These are phyloP conservation scores for Calonectria pseudoreteaudii DNA, from an alignment of 2,329 filamentous ascomycete species.

Conservation along the genomic window DNA sequence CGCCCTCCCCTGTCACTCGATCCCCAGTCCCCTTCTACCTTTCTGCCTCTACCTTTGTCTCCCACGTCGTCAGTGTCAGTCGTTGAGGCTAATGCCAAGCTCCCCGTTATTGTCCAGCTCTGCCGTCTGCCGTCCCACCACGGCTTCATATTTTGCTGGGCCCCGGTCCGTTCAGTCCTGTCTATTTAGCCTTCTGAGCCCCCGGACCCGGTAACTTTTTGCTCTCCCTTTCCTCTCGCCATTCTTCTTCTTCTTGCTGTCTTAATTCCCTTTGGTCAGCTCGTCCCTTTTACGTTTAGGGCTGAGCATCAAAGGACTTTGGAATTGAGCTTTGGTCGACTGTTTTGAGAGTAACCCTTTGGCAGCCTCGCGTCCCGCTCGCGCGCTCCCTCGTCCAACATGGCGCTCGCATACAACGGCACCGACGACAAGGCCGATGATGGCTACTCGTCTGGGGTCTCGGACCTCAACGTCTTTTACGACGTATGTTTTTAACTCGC, in stretches of 20 bases:
- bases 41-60: not conserved
- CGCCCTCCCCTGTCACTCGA: constrained; percentile 7
- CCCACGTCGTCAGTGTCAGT: constrained; percentile 4
- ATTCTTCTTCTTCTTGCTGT: constrained; percentile 11
- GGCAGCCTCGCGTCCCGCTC: constrained; percentile 25
- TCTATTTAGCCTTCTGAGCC: constrained; percentile 35
- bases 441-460: constrained; percentile 63
- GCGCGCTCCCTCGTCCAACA: constrained; percentile 31
- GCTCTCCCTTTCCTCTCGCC: constrained; percentile 22
- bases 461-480: constrained; percentile 88
- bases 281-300: constrained; percentile 8
- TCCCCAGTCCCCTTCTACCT: constrained; percentile 8
- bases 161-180: constrained; percentile 11
- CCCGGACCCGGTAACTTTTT: constrained; percentile 21
- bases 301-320: constrained; percentile 24
- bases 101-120: constrained; percentile 5
- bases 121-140: constrained; percentile 9
- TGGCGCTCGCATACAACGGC: constrained; percentile 61
- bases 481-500: constrained; percentile 63
- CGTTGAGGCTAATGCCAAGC: not conserved
- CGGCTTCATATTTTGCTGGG: constrained; percentile 19
- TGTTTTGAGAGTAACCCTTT: constrained; percentile 15
- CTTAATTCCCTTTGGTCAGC: not conserved
- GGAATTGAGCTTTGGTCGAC: constrained; percentile 11
- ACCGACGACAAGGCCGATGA: constrained; percentile 60